These are phyloP conservation scores for Dendrobium nobile DNA, from an alignment of 106 monocot genomes.

Conservation along the genomic window DNA sequence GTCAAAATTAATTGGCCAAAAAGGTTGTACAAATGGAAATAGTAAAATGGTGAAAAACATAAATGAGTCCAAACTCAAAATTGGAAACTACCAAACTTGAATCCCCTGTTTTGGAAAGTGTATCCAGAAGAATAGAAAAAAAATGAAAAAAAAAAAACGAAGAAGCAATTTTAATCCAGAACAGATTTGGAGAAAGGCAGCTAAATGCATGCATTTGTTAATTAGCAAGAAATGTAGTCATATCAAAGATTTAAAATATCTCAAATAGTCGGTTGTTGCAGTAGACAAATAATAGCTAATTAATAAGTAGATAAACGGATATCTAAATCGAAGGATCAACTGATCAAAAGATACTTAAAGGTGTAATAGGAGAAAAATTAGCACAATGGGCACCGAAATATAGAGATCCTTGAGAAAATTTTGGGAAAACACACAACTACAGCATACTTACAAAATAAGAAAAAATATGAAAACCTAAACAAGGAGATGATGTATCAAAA, in stretches of 20 bases:
- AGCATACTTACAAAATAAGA: neutral
- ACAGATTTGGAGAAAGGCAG: neutral
- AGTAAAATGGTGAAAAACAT: neutral
- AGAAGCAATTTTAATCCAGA: neutral
- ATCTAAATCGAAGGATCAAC: neutral
- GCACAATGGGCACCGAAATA: neutral
- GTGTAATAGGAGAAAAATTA: neutral
- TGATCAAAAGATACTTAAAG: neutral
- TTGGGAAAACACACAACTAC: neutral
- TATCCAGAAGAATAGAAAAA: neutral
- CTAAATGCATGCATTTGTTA: neutral
- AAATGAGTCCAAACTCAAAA: neutral
- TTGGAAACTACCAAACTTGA: neutral
- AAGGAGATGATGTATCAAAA: neutral
- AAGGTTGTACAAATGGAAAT: neutral
- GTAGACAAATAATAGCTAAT: neutral
- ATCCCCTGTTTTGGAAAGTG: neutral
- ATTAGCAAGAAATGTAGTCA: neutral
- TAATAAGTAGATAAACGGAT: neutral
- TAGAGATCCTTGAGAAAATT: neutral
- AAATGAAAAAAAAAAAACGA: neutral
- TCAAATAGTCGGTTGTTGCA: neutral
- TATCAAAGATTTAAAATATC: neutral
- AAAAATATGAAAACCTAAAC: neutral
- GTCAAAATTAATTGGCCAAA: neutral